Base-by-base conservation (phyloP, 2,329 filamentous ascomycete species). In the Allantophomopsis cytisporea region DNA sequence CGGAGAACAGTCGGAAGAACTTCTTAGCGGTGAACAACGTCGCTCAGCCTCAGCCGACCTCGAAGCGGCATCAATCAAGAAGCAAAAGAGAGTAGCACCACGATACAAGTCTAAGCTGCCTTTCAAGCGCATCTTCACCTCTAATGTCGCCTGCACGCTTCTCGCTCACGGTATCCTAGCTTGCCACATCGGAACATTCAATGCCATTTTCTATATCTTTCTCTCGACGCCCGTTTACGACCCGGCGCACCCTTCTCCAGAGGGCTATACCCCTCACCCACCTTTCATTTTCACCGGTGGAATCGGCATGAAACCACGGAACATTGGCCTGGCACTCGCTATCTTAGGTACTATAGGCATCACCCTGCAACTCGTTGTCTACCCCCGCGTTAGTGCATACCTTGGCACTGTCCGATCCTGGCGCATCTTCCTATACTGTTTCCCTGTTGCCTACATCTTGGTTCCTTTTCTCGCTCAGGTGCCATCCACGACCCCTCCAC, bases 261-360 rank as follows among this genome's bases (percentile, higher is more conserved):
- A 79, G 30, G 78, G 80, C 2, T 66, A 64, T 59, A 47, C 38
- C 1, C 53, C 47, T 7, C 47, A 50, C 33, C 50, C 40, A n/a
- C 53, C 52, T 12, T 39, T 55, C 10, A 59, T 69, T 0, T 51
- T 72, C 2, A 76, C 84, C 5, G 83, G 84, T 20, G 85, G 85
- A 2, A 65, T 91, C 0, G 82, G 82, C n/a, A 69, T 91, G 39
- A 72, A 73, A 1, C 77, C 83, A 0, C 68, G 71, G 1, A 71
- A 73, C 2, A 80, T 91, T 23, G 84, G 84, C n/a, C 61, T 83
- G 34, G 81, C 82, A 4, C 86, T 88, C 63, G 77, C 83, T 2
- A 77, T 83, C 38, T 69, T 91, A 13, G 85, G 84, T 7, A 60
- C 73, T 37, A 76, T 89, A 34, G 85, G 85, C n/a, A 80, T 91